Base-by-base conservation (phyloP, 208 protist genomes). In the Naegleria lovaniensis region DNA sequence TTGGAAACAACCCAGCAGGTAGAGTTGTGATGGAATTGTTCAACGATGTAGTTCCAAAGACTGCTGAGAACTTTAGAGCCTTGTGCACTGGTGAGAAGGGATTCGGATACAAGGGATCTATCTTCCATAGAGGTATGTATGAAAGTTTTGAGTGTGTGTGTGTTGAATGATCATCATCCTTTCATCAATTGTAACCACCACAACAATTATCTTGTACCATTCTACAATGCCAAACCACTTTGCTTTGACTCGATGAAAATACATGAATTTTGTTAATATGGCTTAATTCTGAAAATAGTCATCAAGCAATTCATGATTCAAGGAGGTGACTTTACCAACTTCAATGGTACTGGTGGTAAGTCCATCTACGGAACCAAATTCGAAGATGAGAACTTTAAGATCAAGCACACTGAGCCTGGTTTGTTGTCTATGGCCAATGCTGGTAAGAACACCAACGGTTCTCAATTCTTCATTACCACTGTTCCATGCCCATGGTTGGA, bases 311-410 rank as follows among this genome's bases (percentile, higher is more conserved):
- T 99, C 91, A 98, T 98, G 96, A 89, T 96, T 90, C 98, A 99
- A 93, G 98, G 98, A 90, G 99, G 99, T 13, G 98, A 99, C 92
- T 98, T 98, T 91, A 98, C 96, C 11, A 93, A 94, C 11, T 93
- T 93, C 88, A 97, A 99, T 92, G 98, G 98, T 58, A 98, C 94
- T 39, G 98, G 97, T 76, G 97, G 97, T 58, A 96, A 96, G 87
- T 98, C 96, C 55, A 97, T 98, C 92, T 98, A 98, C 92, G 97
- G 97, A 59, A 90, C 91, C 0, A 94, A 94, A 79, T 98, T 98
- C 92, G 95, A 95, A 41, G 98, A 99, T 92, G 98, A 99, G 94
- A 97, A 97, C 83, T 99, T 98, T 89, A 90, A 94, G 5, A 93
- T 97, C 25, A 97, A 98, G 91, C 97, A 97, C 0, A 94, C 94